A percentile compares a stretch with the other conserved stretches of the same genome.
These are phyloP conservation scores for Colletotrichum australisinense DNA, from an alignment of 2,329 filamentous ascomycete species.

Conservation along the genomic window DNA sequence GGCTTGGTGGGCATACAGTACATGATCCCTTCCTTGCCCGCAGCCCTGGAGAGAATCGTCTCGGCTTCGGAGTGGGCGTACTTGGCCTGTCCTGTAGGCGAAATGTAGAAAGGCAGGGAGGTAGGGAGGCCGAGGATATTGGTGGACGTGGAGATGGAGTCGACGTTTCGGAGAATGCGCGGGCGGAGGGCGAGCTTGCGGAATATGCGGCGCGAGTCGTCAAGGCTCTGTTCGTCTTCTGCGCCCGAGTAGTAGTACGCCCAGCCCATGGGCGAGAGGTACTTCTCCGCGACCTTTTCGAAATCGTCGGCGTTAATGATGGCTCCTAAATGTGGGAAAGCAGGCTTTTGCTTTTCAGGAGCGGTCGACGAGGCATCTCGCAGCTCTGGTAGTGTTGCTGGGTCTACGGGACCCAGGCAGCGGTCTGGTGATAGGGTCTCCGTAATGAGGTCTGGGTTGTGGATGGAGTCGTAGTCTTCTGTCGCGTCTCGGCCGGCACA, in stretches of 20 bases:
- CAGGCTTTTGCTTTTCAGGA: conserved; percentile 7
- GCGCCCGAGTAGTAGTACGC: conserved; percentile 86
- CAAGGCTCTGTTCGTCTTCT: conserved; percentile 81
- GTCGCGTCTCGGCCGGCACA: conserved; percentile 49
- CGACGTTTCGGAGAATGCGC: conserved; percentile 80
- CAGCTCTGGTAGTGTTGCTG: background rate
- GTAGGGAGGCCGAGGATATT: conserved; percentile 65
- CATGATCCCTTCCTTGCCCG: conserved; percentile 21
- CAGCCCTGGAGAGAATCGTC: conserved; percentile 23
- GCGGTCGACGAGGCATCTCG: background rate
- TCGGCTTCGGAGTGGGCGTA: conserved; percentile 74
- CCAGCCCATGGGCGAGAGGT: conserved; percentile 38
- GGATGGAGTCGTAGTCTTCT: conserved; percentile 47
- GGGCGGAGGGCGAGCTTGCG: conserved; percentile 78
- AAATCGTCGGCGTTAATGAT: conserved; percentile 52
- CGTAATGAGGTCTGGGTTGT: conserved; percentile 43
- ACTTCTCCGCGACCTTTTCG: conserved; percentile 46
- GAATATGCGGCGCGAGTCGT: conserved; percentile 79
- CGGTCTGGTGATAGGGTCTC: conserved; percentile 42
- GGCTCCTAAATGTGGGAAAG: conserved; percentile 41
- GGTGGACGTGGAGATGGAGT: conserved; percentile 70
- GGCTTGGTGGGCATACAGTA: conserved; percentile 34
- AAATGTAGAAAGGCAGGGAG: conserved; percentile 69
- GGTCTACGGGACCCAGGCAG: conserved; percentile 42
- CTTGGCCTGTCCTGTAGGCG: conserved; percentile 72